Evolutionary conservation across 768 basidiomycete genomes (phyloP), one percentile per base, ranked within the genome.

Genomic region (Leccinellum albellum): DNA sequence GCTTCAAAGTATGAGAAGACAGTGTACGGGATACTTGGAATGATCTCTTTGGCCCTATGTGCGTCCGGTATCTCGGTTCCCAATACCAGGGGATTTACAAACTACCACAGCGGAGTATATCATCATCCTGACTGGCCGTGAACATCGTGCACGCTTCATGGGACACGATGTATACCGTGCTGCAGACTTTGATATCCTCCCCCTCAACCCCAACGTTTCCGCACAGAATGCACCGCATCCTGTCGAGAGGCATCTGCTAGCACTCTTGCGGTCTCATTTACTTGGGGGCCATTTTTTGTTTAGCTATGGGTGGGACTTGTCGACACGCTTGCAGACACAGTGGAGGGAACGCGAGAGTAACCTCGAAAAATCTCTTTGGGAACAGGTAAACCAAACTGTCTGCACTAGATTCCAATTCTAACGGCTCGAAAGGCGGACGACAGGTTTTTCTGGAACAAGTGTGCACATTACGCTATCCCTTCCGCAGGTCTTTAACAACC

Each of bases 381-480:
- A 92, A 75, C 79, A 83, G 72, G 93, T 91, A 68, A 54, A 83
- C 78, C 46, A 40, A 33, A 50, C 46, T 23, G 46, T 50, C 50
- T 49, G 14, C 35, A 54, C 17, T 15, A 21, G 26, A 21, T 10
- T 42, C 33, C 21, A 26, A 54, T 24, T 53, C 54, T 66, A 37
- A 72, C n/a, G 4, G n/a, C 20, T 32, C 23, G 53, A 50, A 64
- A 95, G 88, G 88, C 87, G 37, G 97, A 99, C 62, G 94, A 97
- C 67, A 82, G 95, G 60, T 99, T 99, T 75, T 98, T 98, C 74
- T 99, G 96, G 96, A 99, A 99, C 73, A 90, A 85, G 83, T 68
- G 6, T 17, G 51, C 24, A 23, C 21, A 60, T 50, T 24, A 5
- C 50, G 24, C 24, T 14, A 15, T 56, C 17, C 23, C 15, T 58